Base-by-base conservation (phyloP, 768 basidiomycete species). In the Boletus rubropictus region DNA sequence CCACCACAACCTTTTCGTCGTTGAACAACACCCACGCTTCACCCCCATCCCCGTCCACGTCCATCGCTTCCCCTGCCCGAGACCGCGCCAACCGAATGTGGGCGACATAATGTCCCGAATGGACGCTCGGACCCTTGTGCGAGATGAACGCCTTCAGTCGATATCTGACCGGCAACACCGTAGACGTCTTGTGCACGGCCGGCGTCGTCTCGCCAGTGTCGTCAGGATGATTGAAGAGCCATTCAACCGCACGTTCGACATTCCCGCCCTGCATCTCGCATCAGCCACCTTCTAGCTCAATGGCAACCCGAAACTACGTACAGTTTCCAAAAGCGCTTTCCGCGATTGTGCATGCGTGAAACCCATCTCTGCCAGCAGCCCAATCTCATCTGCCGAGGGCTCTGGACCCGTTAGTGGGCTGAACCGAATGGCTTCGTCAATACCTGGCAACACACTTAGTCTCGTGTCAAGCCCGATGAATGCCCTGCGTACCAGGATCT, bases 61-160 rank as follows among this genome's bases (percentile, higher is more conserved):
- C 67, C 51, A 72, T 71, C 21, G 54, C 55, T 21, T 53, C 53
- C 4, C 38, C 34, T 8, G 44, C 20, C 8, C 9, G 11, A 24
- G 11, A 7, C 9, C 21, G 50, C 25, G 51, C 48, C 51, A 57
- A 39, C 44, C 76, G 71, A 25, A 90, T 75, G 60, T 94, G 89
- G 21, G 89, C 89, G 11, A 94, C 89, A 58, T 96, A 95, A 57
- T 92, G 94, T 1, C 86, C 94, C 0, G 91, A 95, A 61, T 97
- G 95, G 21, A 94, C 91, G 0, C 89, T 93, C 0, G 89, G 88
- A 0, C 95, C 94, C 60, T 96, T 98, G 73, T 99, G 95, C 41
- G 93, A 96, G 59, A 99, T 82, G 71, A 98, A 99, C 8, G 89
- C 92, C 61, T 92, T 88, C 24, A 99, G 77, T 24, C 72, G 71